Base-by-base conservation (phyloP, 1,139 yeast genomes). In the Magnusiomyces tetraspermus region DNA sequence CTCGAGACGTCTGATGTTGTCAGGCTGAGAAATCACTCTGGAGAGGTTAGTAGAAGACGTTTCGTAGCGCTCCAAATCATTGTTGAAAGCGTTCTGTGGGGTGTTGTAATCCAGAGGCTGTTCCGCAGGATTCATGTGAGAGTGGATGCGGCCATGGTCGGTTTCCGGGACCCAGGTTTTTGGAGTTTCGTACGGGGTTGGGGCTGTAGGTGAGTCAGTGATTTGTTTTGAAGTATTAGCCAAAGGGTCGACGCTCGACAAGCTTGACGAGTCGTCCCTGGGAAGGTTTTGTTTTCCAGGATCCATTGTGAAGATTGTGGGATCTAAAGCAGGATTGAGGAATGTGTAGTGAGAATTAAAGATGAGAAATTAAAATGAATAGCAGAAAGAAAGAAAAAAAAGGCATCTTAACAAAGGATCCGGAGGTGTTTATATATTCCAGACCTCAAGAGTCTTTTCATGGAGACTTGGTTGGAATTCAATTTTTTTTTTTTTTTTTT, bases 1-100 rank as follows among this genome's bases (percentile, higher is more conserved):
- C 58, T 71, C 75, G 50, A 73, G 63, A 54, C 68, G 68, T 46
- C 67, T 66, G 11, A 70, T 63, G 52, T 71, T 71, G 11, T 66
- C 60, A 2, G 63, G 62, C 40, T 52, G 49, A 5, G 62, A 57
- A 54, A 60, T 54, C 42, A 59, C 62, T 41, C 60, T 49, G 19
- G 56, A 51, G n/a, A 61, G 52, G 30, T 56, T 55, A 38, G 57
- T 57, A 21, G 58, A 55, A 22, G 54, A 45, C 13, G 56, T 58
- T 17, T 53, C 55, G 23, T 48, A 50, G n/a, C 53, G 57, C 45
- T 57, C 58, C 37, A 47, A 49, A 37, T 48, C 51, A n/a, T 30
- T 45, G 11, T 38, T 46, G 15, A 38, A 38, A 24, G 8, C 24
- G 6, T 38, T 19, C 3, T 6, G 8, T 19, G 42, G 42, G n/a